Evolutionary conservation across 164 flowering plant genomes (phyloP), one percentile per base, ranked within the genome.

Genomic region (Nymphaea thermarum): DNA sequence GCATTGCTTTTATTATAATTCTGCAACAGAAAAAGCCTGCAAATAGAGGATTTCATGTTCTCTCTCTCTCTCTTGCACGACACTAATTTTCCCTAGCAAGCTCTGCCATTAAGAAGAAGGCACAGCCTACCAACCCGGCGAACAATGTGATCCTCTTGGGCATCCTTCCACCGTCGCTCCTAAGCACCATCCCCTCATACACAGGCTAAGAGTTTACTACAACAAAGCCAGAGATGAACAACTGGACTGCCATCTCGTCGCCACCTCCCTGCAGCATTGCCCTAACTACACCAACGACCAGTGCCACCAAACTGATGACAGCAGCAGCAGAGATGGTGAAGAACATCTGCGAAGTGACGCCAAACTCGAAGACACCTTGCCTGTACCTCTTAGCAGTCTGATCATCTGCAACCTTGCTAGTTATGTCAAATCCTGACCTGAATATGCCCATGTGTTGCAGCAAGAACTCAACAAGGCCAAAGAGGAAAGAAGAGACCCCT

Each of bases 351-450:
- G 93, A 83, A 0, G 75, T 51, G 25, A 79, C 80, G 5, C 96
- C 93, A 25, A 90, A 90, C 61, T 90, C 98, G 17, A 83, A 84
- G 0, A 73, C 44, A n/a, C 82, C 89, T 72, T 79, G 82, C 5
- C 87, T 79, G 43, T 88, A 90, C 60, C 78, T 65, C 67, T 82
- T 87, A 64, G 75, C 72, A 65, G 75, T 80, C 60, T 86, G 86
- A 4, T 77, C 80, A 25, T 87, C 88, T 0, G 72, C 14, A 4
- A 79, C 76, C 74, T 91, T 88, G 78, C 73, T 81, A 4, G 97
- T 91, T 51, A 91, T 69, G 55, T 76, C 77, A 77, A 91, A 91
- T 10, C 86, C 88, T 4, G 62, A 69, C 4, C 75, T 57, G 3
- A 83, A 67, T 6, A 86, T 72, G 47, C 87, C 86, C 0, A 85